Percentiles rank a stretch among this genome's conserved stretches.
Evolutionary conservation across 2,329 filamentous ascomycete genomes (phyloP).

Genomic region (Xylogone sp.): DNA sequence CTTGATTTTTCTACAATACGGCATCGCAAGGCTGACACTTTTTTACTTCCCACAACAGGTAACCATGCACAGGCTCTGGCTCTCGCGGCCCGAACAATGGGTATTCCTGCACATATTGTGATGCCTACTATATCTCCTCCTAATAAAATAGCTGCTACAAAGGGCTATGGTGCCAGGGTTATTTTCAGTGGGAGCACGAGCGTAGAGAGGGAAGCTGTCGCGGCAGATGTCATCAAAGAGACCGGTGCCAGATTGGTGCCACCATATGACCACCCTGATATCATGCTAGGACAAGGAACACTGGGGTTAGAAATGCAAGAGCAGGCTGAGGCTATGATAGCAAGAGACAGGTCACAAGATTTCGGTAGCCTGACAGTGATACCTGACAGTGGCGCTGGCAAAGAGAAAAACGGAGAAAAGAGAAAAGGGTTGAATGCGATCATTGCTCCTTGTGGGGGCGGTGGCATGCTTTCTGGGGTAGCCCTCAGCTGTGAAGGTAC

Average conservation of each 20-base stretch:
- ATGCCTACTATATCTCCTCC: conserved; percentile 85
- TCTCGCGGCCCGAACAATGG: conserved; percentile 71
- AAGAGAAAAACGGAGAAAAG: conserved; percentile 8
- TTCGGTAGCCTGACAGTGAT: conserved; percentile 4
- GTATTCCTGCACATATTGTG: conserved; percentile 79
- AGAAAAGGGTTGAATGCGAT: conserved; percentile 58
- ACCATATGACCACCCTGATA: conserved; percentile 88
- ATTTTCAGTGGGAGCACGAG: conserved; percentile 80
- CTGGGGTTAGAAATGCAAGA: conserved; percentile 75
- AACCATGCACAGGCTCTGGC: conserved; percentile 94
- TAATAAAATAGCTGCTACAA: conserved; percentile 83
- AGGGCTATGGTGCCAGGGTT: conserved; percentile 71
- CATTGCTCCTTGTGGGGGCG: conserved; percentile 81
- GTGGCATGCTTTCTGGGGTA: conserved; percentile 80
- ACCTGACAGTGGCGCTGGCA: conserved; percentile 6
- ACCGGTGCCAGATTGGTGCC: conserved; percentile 80
- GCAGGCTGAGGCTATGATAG: conserved; percentile 60
- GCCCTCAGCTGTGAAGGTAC: conserved; percentile 73
- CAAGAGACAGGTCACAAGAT: conserved; percentile 18
- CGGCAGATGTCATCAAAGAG: conserved; percentile 61
- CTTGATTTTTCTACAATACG: too few species aligned
- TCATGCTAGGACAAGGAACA: conserved; percentile 92
- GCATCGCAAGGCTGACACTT: background rate
- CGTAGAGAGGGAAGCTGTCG: conserved; percentile 75
- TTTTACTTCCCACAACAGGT: conserved; percentile 45